Base-by-base conservation (phyloP, 139 green algal genomes). In the Mesotaenium endlicherianum region DNA sequence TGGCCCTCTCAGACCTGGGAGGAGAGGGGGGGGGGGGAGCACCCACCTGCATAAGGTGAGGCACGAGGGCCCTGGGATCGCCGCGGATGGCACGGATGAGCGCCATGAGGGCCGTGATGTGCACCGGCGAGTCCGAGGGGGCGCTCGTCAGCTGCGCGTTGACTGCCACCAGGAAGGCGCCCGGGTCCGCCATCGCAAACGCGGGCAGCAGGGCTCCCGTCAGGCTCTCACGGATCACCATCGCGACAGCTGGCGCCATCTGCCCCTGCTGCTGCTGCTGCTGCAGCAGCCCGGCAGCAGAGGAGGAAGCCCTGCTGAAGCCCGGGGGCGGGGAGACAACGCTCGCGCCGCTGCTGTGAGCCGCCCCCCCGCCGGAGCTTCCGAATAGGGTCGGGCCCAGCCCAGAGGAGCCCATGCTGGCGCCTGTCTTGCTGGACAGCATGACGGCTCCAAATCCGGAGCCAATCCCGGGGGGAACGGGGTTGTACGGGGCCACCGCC, bases 31-130 rank as follows among this genome's bases (percentile, higher is more conserved):
- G n/a, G n/a, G n/a, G n/a, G n/a, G 70, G n/a, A n/a, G n/a, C n/a
- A 5, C 2, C 44, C 57, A 72, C 45, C 71, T 82, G 82, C 5
- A n/a, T 44, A 16, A 87, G 71, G 71, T 87, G 53, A 36, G 38
- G 64, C 34, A 87, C 30, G 11, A 80, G 31, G 5, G 76, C 50
- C 60, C 64, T 38, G 1, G 82, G 72, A 31, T 83, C 45, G 34
- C 38, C 44, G 20, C 70, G 64, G 11, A 82, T 71, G 20, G 70
- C 39, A 2, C 72, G 43, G 26, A 87, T 68, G 8, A 83, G n/a
- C n/a, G 82, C 70, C 75, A 77, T 71, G n/a, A 87, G 49, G 36
- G 70, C 82, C 3, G 41, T 82, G 26, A 78, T 6, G 53, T 87
- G 82, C 42, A 77, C 71, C 0, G 82, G 34, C 2, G 82, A 83